A percentile compares a stretch with the other conserved stretches of the same genome.
phyloP scores from a whole-genome alignment of 2,329 filamentous ascomycete genomes.

The Alternaria atra region DNA sequence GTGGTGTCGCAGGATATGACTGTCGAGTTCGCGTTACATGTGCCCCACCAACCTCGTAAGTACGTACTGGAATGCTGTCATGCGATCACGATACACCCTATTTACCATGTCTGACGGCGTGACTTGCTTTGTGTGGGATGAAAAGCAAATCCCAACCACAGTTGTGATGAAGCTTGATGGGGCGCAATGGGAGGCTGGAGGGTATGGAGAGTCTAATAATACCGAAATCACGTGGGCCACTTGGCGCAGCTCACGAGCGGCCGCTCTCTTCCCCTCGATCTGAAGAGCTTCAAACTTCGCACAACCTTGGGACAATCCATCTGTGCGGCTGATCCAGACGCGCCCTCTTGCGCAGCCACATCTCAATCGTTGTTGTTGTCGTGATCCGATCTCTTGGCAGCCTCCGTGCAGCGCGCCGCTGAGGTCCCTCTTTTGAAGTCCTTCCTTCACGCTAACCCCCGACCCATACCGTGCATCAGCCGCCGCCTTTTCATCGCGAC shows the following conservation, averaged over 20 bases:
- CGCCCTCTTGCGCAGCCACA: conserved; percentile 12
- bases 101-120: background rate
- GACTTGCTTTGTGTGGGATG: background rate
- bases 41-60: conserved; percentile 8
- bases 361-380: conserved; percentile 16
- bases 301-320: background rate
- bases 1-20: background rate
- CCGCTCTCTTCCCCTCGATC: conserved; percentile 13
- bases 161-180: background rate
- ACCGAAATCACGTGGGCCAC: conserved; percentile 21
- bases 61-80: background rate
- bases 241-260: conserved; percentile 23
- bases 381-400: conserved; percentile 18
- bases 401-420: conserved; percentile 17
- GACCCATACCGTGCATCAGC: conserved; percentile 26
- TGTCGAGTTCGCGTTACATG: conserved; percentile 15
- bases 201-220: conserved; percentile 19
- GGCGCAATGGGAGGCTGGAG: conserved; percentile 17
- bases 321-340: conserved; percentile 5
- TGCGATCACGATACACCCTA: conserved; percentile 1
- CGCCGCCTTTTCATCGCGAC: conserved; percentile 27
- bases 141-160: conserved; percentile 10
- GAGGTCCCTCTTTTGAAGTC: conserved; percentile 19
- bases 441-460: conserved; percentile 25
- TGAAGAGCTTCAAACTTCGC: conserved; percentile 10